Percentiles rank a stretch among this genome's conserved stretches.
Conservation (phyloP, 2,329 filamentous ascomycete genomes). For the Diplodia corticola region DNA sequence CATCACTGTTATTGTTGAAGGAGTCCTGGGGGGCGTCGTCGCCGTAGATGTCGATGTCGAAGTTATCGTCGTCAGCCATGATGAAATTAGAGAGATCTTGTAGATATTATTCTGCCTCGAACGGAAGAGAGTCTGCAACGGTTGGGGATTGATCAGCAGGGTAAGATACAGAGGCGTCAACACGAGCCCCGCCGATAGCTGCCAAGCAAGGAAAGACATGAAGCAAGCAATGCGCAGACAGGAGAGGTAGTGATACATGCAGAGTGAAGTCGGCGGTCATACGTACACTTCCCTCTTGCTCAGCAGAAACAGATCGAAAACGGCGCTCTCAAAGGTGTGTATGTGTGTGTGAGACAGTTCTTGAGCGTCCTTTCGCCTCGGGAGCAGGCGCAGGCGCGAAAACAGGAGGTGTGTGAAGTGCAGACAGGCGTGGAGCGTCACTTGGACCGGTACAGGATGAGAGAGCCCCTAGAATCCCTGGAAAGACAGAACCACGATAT, state of each 20-base stretch:
- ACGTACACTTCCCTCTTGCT: slow-evolving; percentile 24
- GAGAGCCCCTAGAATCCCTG: slow-evolving; percentile 18
- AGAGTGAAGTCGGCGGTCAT: slow-evolving; percentile 22
- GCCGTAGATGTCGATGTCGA: slow-evolving; percentile 71
- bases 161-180: slow-evolving; percentile 13
- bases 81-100: slow-evolving; percentile 31
- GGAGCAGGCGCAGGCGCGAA: slow-evolving; percentile 20
- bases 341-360: slow-evolving; percentile 28
- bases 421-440: slow-evolving; percentile 20
- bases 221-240: slow-evolving; percentile 28
- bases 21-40: slow-evolving; percentile 50
- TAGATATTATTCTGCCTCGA: slow-evolving; percentile 40
- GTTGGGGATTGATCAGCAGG: slow-evolving; percentile 38
- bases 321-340: slow-evolving; percentile 30
- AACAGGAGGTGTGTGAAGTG: slow-evolving; percentile 21
- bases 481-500: slow-evolving; percentile 23
- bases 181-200: not conserved
- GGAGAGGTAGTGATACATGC: slow-evolving; percentile 23
- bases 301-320: slow-evolving; percentile 35
- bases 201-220: slow-evolving; percentile 4
- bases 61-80: slow-evolving; percentile 65
- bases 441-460: slow-evolving; percentile 22
- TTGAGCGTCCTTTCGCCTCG: slow-evolving; percentile 13
- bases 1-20: slow-evolving; percentile 24
- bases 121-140: slow-evolving; percentile 40